Evolutionary conservation across 108 stramenopile species (phyloP).

Genomic region (Thalassiosira profunda): DNA sequence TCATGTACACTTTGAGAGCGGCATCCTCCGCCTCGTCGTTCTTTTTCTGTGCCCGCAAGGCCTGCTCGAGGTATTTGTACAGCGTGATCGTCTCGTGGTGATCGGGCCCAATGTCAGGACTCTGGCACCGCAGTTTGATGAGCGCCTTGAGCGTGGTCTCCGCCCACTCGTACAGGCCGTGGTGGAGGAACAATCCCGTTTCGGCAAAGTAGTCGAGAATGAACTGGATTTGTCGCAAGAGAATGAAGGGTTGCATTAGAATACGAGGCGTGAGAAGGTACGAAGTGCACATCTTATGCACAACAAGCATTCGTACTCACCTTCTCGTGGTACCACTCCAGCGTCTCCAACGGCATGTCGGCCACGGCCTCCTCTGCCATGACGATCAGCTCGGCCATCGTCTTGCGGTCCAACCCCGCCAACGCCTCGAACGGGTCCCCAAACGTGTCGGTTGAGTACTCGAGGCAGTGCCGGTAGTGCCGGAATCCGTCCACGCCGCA

Average conservation of each 20-base stretch:
- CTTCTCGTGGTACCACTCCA: conserved; percentile 94
- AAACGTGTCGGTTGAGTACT: conserved; percentile 90
- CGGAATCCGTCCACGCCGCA: conserved; percentile 92
- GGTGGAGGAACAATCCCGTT: conserved; percentile 82
- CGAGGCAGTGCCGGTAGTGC: conserved; percentile 89
- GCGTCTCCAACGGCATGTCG: conserved; percentile 81
- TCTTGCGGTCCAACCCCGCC: conserved; percentile 89
- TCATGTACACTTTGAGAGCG: conserved; percentile 26
- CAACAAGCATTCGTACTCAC: too few species aligned
- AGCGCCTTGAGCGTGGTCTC: conserved; percentile 78
- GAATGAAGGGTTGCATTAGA: too few species aligned
- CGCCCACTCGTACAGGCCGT: conserved; percentile 80
- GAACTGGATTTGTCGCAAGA: too few species aligned
- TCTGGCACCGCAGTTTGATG: conserved; percentile 74
- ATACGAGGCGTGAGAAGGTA: too few species aligned
- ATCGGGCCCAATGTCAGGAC: conserved; percentile 88
- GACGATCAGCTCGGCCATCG: conserved; percentile 88
- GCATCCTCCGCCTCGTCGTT: conserved; percentile 74
- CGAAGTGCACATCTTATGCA: too few species aligned
- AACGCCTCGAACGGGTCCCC: conserved; percentile 83
- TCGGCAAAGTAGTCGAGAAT: conserved; percentile 93
- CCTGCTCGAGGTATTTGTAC: conserved; percentile 72
- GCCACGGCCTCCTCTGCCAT: conserved; percentile 94
- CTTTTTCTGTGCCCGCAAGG: conserved; percentile 64
- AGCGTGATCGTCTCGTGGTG: conserved; percentile 81